phyloP scores from a whole-genome alignment of 1,284 basidiomycete genomes.

The Volvariella surrecta region DNA sequence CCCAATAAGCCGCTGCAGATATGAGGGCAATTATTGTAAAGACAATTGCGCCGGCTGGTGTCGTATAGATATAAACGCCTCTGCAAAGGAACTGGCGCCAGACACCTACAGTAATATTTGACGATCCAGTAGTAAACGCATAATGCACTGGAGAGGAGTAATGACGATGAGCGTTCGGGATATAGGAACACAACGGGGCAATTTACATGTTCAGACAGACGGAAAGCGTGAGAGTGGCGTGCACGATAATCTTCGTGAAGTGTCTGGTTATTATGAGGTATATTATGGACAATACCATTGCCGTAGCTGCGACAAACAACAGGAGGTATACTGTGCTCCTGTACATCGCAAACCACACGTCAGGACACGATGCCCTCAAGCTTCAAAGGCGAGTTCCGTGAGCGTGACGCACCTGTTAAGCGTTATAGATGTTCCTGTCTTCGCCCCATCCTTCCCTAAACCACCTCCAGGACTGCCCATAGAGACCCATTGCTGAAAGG shows the following conservation, averaged over 20 bases:
- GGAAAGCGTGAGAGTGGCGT: constrained; percentile 67
- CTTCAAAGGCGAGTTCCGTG: not conserved
- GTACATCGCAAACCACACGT: constrained; percentile 14
- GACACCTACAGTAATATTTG: constrained; percentile 59
- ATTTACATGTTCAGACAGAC: constrained; percentile 69
- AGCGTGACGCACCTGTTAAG: constrained; percentile 41
- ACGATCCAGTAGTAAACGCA: constrained; percentile 75
- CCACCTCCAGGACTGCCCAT: constrained; percentile 61
- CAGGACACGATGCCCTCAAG: too few relatives aligned
- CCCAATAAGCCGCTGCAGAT: constrained; percentile 58
- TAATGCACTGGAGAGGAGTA: constrained; percentile 36
- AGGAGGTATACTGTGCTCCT: constrained; percentile 60
- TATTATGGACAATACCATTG: constrained; percentile 48
- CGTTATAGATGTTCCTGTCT: constrained; percentile 41
- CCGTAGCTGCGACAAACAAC: constrained; percentile 54
- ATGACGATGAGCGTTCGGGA: constrained; percentile 4
- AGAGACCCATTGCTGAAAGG: constrained; percentile 54
- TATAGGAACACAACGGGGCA: constrained; percentile 3
- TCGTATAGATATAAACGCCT: not conserved
- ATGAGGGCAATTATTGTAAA: constrained; percentile 65
- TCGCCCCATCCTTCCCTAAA: constrained; percentile 40
- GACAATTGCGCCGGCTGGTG: constrained; percentile 62
- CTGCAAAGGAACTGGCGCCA: constrained; percentile 8
- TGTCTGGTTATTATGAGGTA: constrained; percentile 69
- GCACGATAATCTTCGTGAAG: constrained; percentile 77